Evolutionary conservation across 768 basidiomycete genomes (phyloP).

Genomic region (Tremella yokohamensis): DNA sequence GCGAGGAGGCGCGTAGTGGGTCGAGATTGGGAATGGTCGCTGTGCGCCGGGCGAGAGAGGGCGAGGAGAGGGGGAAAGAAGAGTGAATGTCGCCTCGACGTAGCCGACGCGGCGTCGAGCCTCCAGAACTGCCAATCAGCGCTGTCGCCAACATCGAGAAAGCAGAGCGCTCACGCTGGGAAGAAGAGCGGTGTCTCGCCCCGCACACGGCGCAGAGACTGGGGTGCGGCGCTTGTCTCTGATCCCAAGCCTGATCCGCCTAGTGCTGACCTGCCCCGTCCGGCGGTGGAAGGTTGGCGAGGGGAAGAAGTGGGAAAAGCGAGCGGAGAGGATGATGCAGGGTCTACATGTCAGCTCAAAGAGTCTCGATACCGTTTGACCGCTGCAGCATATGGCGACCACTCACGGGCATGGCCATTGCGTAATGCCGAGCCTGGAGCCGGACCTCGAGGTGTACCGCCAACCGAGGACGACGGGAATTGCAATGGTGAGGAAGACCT

Average conservation of each 20-base stretch:
- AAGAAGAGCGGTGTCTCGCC: constrained; percentile 53
- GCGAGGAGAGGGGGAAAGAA: constrained; percentile 61
- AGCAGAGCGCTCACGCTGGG: constrained; percentile 48
- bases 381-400: not conserved
- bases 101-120: constrained; percentile 65
- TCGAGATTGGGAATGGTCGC: constrained; percentile 54
- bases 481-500: constrained; percentile 48
- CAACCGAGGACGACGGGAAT: constrained; percentile 51
- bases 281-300: constrained; percentile 11
- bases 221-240: constrained; percentile 14
- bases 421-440: not conserved
- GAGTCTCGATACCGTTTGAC: constrained; percentile 4
- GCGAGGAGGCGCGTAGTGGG: constrained; percentile 54
- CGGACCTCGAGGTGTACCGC: constrained; percentile 39
- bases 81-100: constrained; percentile 89
- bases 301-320: constrained; percentile 40
- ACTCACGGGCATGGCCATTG: constrained; percentile 25
- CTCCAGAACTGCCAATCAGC: constrained; percentile 43
- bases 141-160: not conserved
- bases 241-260: constrained; percentile 1
- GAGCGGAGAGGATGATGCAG: constrained; percentile 36
- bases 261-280: not conserved
- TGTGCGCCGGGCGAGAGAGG: constrained; percentile 51
- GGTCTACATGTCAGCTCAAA: constrained; percentile 9
- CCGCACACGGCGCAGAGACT: constrained; percentile 6